These are phyloP conservation scores for Sporothrix pseudoabietina DNA, from an alignment of 2,329 filamentous ascomycete species.

Conservation along the genomic window DNA sequence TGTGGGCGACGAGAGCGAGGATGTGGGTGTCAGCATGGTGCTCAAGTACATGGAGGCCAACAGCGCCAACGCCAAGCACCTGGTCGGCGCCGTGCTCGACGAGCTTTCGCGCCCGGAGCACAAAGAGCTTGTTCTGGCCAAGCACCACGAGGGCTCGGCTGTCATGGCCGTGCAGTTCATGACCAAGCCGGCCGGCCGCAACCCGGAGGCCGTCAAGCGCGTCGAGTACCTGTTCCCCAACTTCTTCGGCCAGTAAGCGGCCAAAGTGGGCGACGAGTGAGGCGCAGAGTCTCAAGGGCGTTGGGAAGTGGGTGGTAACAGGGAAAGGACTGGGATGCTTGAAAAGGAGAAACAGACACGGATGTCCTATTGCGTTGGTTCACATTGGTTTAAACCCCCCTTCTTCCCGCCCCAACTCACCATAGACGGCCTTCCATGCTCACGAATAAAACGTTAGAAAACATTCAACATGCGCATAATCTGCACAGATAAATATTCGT, in stretches of 20 bases:
- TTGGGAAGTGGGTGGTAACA: constrained; percentile 3
- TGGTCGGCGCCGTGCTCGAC: constrained; percentile 86
- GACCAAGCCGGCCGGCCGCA: constrained; percentile 76
- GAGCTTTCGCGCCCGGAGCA: constrained; percentile 79
- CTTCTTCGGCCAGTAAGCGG: constrained; percentile 56
- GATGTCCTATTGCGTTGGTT: background rate
- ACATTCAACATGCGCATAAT: constrained; percentile 21
- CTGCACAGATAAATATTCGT: background rate
- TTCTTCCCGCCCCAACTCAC: background rate
- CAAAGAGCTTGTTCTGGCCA: constrained; percentile 72
- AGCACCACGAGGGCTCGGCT: constrained; percentile 75
- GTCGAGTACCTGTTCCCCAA: constrained; percentile 86
- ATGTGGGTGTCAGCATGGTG: constrained; percentile 95
- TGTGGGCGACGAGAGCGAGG: constrained; percentile 70
- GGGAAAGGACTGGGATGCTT: background rate
- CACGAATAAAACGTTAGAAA: constrained; percentile 15
- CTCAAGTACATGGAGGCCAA: constrained; percentile 96
- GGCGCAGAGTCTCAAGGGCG: background rate
- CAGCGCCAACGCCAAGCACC: constrained; percentile 78
- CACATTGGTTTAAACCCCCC: background rate
- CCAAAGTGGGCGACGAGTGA: background rate
- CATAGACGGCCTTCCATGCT: constrained; percentile 15
- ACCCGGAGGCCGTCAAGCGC: constrained; percentile 73
- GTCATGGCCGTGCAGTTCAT: constrained; percentile 79
- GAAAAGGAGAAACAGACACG: background rate